These are phyloP conservation scores for Polyporus tsugae DNA, from an alignment of 1,284 basidiomycete species.

Conservation along the genomic window DNA sequence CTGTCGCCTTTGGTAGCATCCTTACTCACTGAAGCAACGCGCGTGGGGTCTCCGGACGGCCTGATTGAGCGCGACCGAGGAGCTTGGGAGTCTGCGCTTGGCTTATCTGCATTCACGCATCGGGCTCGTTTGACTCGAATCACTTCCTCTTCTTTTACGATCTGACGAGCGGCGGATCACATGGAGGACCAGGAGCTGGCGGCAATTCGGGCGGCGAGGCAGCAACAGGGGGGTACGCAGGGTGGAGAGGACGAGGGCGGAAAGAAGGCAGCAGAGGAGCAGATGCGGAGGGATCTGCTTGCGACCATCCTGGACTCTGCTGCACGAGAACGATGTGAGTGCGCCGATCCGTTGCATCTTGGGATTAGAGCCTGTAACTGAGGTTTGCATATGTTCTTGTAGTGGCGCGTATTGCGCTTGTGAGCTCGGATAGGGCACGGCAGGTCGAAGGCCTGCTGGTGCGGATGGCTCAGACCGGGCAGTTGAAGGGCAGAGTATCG, in stretches of 20 bases:
- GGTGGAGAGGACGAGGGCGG: constrained; percentile 60
- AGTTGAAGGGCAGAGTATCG: constrained; percentile 85
- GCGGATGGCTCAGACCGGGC: constrained; percentile 94
- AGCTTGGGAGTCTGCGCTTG: not conserved
- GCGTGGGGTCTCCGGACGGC: not conserved
- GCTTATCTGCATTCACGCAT: not conserved
- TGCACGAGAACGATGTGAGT: constrained; percentile 92
- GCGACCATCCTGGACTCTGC: constrained; percentile 88
- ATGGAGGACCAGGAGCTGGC: constrained; percentile 51
- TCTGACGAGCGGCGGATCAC: not conserved
- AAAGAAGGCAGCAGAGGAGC: constrained; percentile 71
- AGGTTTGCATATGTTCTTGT: not conserved
- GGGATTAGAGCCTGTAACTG: too few species aligned
- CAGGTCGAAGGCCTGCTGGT: constrained; percentile 89
- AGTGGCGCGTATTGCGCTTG: constrained; percentile 91
- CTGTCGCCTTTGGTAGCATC: not conserved
- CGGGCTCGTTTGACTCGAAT: constrained; percentile 1
- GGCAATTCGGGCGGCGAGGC: constrained; percentile 53
- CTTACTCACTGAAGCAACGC: too few species aligned
- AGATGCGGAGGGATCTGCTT: constrained; percentile 83
- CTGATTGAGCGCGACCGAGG: not conserved
- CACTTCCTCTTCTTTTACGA: constrained; percentile 32
- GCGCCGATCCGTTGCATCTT: constrained; percentile 4
- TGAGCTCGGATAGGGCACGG: constrained; percentile 87
- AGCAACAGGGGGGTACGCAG: constrained; percentile 38